A percentile compares a stretch with the other conserved stretches of the same genome.
Conservation (phyloP, 2,329 filamentous ascomycete genomes). For the Dactylonectria estremocensis region DNA sequence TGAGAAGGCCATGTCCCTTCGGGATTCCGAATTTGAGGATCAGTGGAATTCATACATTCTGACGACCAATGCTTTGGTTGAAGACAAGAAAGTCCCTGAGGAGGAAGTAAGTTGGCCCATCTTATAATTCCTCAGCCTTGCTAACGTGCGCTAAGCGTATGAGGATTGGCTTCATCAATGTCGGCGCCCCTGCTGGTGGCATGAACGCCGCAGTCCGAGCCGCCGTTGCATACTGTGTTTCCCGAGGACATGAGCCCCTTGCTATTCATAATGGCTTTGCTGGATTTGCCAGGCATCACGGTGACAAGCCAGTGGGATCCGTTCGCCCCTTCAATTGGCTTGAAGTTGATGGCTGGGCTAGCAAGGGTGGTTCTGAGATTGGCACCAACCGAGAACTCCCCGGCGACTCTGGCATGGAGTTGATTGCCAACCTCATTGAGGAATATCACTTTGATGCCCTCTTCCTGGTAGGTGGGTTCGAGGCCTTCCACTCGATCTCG, state of each 20-base stretch:
- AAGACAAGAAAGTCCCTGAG: slow-evolving; percentile 75
- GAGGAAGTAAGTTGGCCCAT: slow-evolving; percentile 72
- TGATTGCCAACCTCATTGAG: slow-evolving; percentile 86
- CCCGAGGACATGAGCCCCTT: slow-evolving; percentile 91
- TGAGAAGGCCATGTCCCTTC: slow-evolving; percentile 86
- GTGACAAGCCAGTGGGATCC: slow-evolving; percentile 83
- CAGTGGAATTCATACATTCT: slow-evolving; percentile 93
- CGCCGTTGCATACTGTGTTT: slow-evolving; percentile 92
- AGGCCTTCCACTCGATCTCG: slow-evolving; percentile 93
- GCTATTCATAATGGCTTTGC: slow-evolving; percentile 98
- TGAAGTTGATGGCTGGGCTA: slow-evolving; percentile 95
- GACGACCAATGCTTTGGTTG: slow-evolving; percentile 86
- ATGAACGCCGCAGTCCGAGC: slow-evolving; percentile 98
- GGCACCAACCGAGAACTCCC: slow-evolving; percentile 97
- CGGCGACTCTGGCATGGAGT: slow-evolving; percentile 85
- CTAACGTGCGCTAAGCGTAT: slow-evolving; percentile 74
- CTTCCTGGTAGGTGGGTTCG: slow-evolving; percentile 94
- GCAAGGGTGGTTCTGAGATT: slow-evolving; percentile 96
- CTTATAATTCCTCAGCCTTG: not conserved
- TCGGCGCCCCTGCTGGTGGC: slow-evolving; percentile 95
- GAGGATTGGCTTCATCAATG: slow-evolving; percentile 96
- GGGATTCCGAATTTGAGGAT: slow-evolving; percentile 94
- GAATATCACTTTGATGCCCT: slow-evolving; percentile 91
- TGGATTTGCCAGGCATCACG: slow-evolving; percentile 91
- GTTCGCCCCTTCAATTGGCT: slow-evolving; percentile 93